Percentiles rank a stretch among this genome's conserved stretches.
Conservation (phyloP, 345 rosid species). For the Citrus inodora region DNA sequence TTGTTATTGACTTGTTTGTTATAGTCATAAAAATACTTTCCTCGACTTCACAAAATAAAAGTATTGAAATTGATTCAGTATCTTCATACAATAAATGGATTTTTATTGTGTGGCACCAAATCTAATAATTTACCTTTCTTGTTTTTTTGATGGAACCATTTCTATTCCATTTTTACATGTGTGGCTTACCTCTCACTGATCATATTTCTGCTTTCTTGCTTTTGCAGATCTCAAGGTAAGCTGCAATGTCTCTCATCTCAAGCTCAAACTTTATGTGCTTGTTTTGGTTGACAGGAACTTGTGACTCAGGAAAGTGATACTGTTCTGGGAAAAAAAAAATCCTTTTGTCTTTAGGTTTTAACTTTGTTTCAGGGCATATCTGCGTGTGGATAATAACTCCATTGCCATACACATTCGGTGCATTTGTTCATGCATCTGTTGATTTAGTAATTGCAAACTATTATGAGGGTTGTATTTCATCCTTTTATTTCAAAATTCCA, state of each 20-base stretch:
- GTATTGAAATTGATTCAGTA: background rate
- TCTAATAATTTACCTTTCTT: background rate
- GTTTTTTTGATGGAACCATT: conserved; percentile 2
- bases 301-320: conserved; percentile 10
- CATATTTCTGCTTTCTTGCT: conserved; percentile 15
- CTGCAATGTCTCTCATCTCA: conserved; percentile 25
- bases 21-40: background rate
- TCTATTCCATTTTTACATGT: background rate
- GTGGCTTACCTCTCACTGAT: conserved; percentile 8
- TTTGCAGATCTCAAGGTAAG: conserved; percentile 96
- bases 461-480: background rate
- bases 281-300: conserved; percentile 18
- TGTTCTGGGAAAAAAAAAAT: background rate
- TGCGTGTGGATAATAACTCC: background rate
- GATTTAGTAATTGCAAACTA: background rate
- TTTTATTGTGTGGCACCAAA: background rate
- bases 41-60: background rate
- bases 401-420: background rate
- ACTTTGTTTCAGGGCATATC: background rate
- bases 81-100: background rate
- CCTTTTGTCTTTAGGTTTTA: background rate
- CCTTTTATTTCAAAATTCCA: conserved; percentile 1
- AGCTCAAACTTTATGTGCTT: conserved; percentile 20
- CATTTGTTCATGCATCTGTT: background rate
- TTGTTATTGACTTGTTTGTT: background rate